phyloP scores from a whole-genome alignment of 2,329 filamentous ascomycete species.

The Grosmannia huntii region DNA sequence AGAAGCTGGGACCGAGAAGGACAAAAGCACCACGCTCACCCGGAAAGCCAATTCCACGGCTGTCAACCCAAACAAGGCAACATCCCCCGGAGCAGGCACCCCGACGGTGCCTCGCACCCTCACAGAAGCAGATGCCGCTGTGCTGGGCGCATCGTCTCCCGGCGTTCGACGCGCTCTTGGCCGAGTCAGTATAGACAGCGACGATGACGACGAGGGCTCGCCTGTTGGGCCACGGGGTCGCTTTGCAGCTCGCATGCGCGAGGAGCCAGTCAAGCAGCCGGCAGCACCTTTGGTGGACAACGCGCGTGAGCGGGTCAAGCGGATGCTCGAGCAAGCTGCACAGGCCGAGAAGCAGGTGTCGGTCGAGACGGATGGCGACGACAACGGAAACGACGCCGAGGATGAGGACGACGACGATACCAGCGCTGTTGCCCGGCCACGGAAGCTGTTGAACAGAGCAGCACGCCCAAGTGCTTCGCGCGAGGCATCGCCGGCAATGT shows the following conservation, averaged over 20 bases:
- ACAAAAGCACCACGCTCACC: background rate
- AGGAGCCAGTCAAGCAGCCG: background rate
- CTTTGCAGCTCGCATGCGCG: constrained; percentile 52
- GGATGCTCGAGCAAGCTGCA: constrained; percentile 24
- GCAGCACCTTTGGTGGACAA: constrained; percentile 16
- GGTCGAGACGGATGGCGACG: constrained; percentile 5
- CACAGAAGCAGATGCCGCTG: background rate
- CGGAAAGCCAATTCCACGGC: background rate
- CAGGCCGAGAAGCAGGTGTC: constrained; percentile 12
- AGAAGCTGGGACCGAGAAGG: background rate
- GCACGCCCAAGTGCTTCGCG: constrained; percentile 10
- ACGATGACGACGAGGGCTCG: constrained; percentile 31
- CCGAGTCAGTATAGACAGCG: constrained; percentile 7
- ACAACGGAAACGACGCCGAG: constrained; percentile 11
- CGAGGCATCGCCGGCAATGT: constrained; percentile 6
- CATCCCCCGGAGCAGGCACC: background rate
- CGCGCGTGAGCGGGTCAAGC: constrained; percentile 29
- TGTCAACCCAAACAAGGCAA: background rate
- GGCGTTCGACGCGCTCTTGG: constrained; percentile 6
- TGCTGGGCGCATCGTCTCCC: background rate
- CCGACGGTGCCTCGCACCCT: background rate
- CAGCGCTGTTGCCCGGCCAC: constrained; percentile 26
- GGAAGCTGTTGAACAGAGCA: constrained; percentile 16
- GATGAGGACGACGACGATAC: constrained; percentile 20
- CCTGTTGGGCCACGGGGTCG: constrained; percentile 43